Base-by-base conservation (phyloP, 208 protist species). In the Leishmania turanica region DNA sequence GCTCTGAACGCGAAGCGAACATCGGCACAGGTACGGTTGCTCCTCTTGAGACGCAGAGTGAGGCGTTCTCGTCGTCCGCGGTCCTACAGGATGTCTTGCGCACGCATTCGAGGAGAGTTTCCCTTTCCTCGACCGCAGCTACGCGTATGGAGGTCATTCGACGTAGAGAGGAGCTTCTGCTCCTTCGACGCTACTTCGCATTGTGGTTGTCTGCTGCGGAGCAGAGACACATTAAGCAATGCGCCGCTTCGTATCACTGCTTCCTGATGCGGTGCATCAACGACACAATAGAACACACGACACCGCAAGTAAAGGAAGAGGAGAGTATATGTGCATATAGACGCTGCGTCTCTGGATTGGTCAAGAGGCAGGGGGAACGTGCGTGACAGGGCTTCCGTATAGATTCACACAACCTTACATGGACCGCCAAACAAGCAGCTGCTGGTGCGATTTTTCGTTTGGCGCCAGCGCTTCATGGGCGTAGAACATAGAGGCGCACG, bases 221-320 rank as follows among this genome's bases (percentile, higher is more conserved):
- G 17, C 53, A 75, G 65, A 47, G 82, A n/a, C 78, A 62, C 21
- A 75, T 86, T 49, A 64, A 77, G 82, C 70, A 79, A n/a, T 75
- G 78, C 45, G 56, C 78, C 45, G 74, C 72, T 31, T 75, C 77
- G 78, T 86, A 86, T 58, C 82, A 82, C 47, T 24, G 58, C 31
- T 77, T 77, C 51, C 66, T 86, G 9, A 68, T 86, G 62, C 51
- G 77, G n/a, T 86, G 82, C 74, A 60, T 86, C 37, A 68, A 58
- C 31, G 78, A 82, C 13, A 62, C 74, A 13, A 19, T 86, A 9
- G 45, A 58, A 42, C 19, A 71, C 72, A 42, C 45, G 2, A 45
- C 51, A 64, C 34, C 5, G 74, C 34, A 24, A 53, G 56, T 66
- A 27, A 11, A 13, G 56, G 27, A 51, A 21, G 37, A 53, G 3